These are phyloP conservation scores for Aureobasidium subglaciale DNA, from an alignment of 2,329 filamentous ascomycete species.

Conservation along the genomic window DNA sequence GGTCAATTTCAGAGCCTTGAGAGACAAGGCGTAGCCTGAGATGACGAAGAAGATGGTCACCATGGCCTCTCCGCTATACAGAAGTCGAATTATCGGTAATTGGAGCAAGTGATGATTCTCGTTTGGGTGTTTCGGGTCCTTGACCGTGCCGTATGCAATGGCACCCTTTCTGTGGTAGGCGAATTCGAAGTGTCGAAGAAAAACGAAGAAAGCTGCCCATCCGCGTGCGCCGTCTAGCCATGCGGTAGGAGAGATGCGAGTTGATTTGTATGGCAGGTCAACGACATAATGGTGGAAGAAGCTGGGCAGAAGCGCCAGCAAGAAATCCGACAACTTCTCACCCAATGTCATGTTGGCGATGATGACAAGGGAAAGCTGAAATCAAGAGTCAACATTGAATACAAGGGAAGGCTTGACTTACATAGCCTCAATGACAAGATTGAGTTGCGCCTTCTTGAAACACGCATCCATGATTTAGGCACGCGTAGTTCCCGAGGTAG, in stretches of 20 bases:
- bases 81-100: conserved; percentile 49
- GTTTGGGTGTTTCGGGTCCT: conserved; percentile 39
- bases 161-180: conserved; percentile 15
- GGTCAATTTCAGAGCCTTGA: conserved; percentile 27
- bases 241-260: conserved; percentile 36
- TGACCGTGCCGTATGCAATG: conserved; percentile 15
- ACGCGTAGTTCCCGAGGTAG: neutral
- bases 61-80: conserved; percentile 50
- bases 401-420: conserved; percentile 1
- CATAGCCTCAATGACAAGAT: neutral
- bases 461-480: neutral
- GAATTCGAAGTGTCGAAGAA: conserved; percentile 51
- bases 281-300: conserved; percentile 4
- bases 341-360: neutral
- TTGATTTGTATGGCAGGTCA: neutral
- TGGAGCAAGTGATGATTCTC: conserved; percentile 30
- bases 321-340: conserved; percentile 3
- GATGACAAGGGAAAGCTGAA: neutral
- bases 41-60: conserved; percentile 57
- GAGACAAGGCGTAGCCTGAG: conserved; percentile 53
- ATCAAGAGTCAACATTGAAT: neutral
- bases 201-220: conserved; percentile 60
- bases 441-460: conserved; percentile 1
- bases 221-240: conserved; percentile 60
- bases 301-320: conserved; percentile 12